phyloP scores from a whole-genome alignment of 177 flowering plant genomes.

The Vitis hybrid region DNA sequence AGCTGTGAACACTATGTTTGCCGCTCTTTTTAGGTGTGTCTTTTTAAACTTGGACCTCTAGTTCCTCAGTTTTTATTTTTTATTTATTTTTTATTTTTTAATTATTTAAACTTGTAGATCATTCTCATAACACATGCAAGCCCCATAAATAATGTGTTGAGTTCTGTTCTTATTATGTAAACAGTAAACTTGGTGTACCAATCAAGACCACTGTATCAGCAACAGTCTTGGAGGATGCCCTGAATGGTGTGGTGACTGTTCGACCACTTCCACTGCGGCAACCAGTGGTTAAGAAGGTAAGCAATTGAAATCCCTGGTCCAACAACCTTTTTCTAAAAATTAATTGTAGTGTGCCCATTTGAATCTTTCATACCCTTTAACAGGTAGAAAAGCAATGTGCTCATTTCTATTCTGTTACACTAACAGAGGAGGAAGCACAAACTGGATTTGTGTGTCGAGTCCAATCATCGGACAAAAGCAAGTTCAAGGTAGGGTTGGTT shows the following conservation, averaged over 20 bases:
- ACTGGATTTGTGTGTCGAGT: conserved; percentile 87
- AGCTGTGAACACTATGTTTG: conserved; percentile 93
- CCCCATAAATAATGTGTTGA: not conserved
- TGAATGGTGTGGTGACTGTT: conserved; percentile 65
- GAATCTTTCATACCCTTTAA: conserved; percentile 11
- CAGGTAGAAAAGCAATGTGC: conserved; percentile 98
- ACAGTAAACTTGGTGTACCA: conserved; percentile 94
- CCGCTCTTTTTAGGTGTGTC: conserved; percentile 85
- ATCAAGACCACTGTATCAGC: conserved; percentile 95
- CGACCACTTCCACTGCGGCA: conserved; percentile 66
- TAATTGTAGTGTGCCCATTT: conserved; percentile 1
- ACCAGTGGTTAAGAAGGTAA: conserved; percentile 61
- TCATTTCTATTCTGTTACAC: conserved; percentile 87
- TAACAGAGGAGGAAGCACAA: conserved; percentile 80
- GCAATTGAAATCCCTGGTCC: conserved; percentile 2
- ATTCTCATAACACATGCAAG: too few relatives aligned
- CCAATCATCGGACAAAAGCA: conserved; percentile 80
- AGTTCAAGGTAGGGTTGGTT: conserved; percentile 65
- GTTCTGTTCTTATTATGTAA: conserved; percentile 10
- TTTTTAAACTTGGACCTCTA: not conserved
- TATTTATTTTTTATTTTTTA: not conserved
- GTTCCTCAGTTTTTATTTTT: not conserved
- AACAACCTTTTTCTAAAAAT: not conserved
- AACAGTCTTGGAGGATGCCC: conserved; percentile 90
- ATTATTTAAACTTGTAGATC: too few relatives aligned